A percentile compares a stretch with the other conserved stretches of the same genome.
Conservation (phyloP, 2,329 filamentous ascomycete genomes). For the Alternaria incomplexa region DNA sequence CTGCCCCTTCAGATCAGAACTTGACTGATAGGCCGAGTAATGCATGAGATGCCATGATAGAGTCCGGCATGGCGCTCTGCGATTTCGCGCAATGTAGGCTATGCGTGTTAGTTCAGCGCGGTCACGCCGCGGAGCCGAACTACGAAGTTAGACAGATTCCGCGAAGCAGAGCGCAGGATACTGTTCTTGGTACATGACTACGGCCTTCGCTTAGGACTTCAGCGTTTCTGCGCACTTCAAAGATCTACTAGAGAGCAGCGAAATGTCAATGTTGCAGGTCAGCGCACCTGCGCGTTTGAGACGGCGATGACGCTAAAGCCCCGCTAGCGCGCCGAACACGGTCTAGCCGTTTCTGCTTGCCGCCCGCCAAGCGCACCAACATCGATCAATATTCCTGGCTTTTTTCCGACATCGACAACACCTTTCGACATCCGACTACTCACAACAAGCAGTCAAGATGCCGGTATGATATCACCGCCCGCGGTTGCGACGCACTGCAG, state of each 20-base stretch:
- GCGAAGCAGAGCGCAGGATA: background rate
- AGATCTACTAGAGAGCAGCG: background rate
- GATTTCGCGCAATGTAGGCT: background rate
- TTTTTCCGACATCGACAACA: slow-evolving; percentile 34
- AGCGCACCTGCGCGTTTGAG: background rate
- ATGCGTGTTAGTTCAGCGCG: background rate
- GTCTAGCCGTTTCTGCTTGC: slow-evolving; percentile 4
- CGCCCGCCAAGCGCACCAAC: slow-evolving; percentile 10
- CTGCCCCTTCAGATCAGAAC: background rate
- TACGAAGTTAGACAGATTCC: background rate
- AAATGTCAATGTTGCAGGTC: background rate
- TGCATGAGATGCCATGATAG: background rate
- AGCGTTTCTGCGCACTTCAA: background rate
- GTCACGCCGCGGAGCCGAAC: background rate
- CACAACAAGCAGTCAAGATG: slow-evolving; percentile 46
- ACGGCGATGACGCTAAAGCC: background rate
- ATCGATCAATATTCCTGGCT: slow-evolving; percentile 10
- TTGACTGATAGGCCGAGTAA: background rate
- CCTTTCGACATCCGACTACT: slow-evolving; percentile 43
- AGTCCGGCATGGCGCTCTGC: background rate
- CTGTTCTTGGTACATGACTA: background rate
- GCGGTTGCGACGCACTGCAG: background rate
- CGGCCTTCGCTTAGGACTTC: no score
- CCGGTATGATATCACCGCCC: slow-evolving; percentile 40
- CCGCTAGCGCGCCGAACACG: background rate